Evolutionary conservation across 352 stramenopile species (phyloP).

Genomic region (Elongisporangium prolatum): DNA sequence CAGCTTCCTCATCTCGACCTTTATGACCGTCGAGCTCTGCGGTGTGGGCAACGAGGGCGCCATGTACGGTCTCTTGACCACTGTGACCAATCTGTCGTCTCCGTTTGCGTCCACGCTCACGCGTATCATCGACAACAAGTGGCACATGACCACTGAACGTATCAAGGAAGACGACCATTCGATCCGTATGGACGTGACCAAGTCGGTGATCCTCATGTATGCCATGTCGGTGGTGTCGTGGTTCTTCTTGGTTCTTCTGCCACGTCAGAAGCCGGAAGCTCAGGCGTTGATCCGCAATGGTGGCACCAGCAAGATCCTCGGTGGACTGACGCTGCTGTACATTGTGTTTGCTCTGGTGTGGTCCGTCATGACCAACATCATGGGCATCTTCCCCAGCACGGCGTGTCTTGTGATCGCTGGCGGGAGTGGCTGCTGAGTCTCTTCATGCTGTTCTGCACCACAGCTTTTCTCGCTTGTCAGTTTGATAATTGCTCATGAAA

Average conservation of each 20-base stretch:
- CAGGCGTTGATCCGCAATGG: constrained; percentile 7
- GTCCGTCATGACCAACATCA: constrained; percentile 21
- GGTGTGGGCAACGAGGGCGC: too few relatives aligned
- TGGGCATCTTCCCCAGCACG: constrained; percentile 11
- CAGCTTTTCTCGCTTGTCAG: too few relatives aligned
- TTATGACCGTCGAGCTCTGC: too few relatives aligned
- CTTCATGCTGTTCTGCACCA: too few relatives aligned
- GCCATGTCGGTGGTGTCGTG: constrained; percentile 10
- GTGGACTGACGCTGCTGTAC: constrained; percentile 15
- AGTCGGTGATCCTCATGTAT: constrained; percentile 10
- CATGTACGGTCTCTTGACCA: too few relatives aligned
- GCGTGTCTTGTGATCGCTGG: too few relatives aligned
- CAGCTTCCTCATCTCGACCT: constrained; percentile 18
- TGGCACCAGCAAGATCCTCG: constrained; percentile 13
- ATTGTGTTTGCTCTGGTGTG: constrained; percentile 16
- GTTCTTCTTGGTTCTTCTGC: constrained; percentile 13
- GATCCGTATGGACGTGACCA: constrained; percentile 5
- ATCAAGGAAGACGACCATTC: constrained; percentile 4
- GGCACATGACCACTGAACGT: constrained; percentile 3
- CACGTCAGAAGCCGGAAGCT: constrained; percentile 15
- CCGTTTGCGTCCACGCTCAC: neutral
- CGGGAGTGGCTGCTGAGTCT: too few relatives aligned
- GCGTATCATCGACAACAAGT: constrained; percentile 8
- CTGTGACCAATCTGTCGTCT: neutral
- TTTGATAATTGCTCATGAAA: too few relatives aligned